Percentiles rank a stretch among this genome's conserved stretches.
Evolutionary conservation across 1,139 yeast species (phyloP).

Genomic region (Scheffersomyces stambukii): DNA sequence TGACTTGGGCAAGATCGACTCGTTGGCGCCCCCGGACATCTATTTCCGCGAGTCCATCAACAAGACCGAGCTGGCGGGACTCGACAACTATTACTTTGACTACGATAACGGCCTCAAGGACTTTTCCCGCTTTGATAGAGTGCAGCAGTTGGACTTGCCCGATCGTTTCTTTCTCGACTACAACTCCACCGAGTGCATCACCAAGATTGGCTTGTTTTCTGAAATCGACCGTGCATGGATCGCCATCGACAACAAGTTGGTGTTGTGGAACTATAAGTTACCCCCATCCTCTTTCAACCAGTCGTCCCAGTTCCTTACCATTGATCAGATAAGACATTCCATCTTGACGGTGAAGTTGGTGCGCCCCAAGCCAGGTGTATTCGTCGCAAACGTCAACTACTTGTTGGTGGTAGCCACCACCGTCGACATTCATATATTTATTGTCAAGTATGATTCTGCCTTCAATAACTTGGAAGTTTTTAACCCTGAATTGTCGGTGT

Average conservation of each 20-base stretch:
- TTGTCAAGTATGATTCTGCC: slow-evolving; percentile 53
- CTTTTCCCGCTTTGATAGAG: slow-evolving; percentile 76
- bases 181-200: slow-evolving; percentile 60
- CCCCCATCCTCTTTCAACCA: slow-evolving; percentile 47
- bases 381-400: slow-evolving; percentile 71
- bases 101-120: slow-evolving; percentile 39
- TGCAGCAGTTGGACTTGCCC: slow-evolving; percentile 69
- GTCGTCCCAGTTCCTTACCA: slow-evolving; percentile 67
- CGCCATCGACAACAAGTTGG: slow-evolving; percentile 73
- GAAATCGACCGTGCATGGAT: slow-evolving; percentile 87
- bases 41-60: slow-evolving; percentile 37
- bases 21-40: slow-evolving; percentile 43
- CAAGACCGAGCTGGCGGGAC: slow-evolving; percentile 33
- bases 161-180: slow-evolving; percentile 78
- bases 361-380: slow-evolving; percentile 74
- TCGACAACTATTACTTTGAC: slow-evolving; percentile 44
- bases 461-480: slow-evolving; percentile 63
- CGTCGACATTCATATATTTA: slow-evolving; percentile 71
- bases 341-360: slow-evolving; percentile 74
- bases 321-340: slow-evolving; percentile 78
- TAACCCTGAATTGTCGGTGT: slow-evolving; percentile 79
- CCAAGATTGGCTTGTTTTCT: slow-evolving; percentile 81
- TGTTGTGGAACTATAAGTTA: slow-evolving; percentile 76
- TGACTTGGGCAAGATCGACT: slow-evolving; percentile 42
- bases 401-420: slow-evolving; percentile 78